Evolutionary conservation across 768 basidiomycete species (phyloP), one percentile per base, ranked within the genome.

Genomic region (Lactifluus volemus): DNA sequence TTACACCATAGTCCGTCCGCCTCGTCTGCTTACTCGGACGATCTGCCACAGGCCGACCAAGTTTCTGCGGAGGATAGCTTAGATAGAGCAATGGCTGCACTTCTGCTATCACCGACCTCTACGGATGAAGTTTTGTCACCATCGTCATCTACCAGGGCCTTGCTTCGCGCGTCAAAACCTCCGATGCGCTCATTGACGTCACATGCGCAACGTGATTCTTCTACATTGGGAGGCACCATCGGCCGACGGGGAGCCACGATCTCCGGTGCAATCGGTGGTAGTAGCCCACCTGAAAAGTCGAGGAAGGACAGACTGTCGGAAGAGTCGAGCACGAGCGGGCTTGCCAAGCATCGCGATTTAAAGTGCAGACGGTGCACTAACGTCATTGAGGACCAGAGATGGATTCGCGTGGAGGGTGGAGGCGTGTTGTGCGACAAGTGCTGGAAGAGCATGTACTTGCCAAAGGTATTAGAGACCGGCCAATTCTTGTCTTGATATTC

Each of bases 391-490:
- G 88, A 92, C 70, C 86, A 88, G 65, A 76, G 88, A 66, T 95
- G 86, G 92, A 87, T 91, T 62, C 79, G 78, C 69, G 85, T 84
- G 73, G 92, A 86, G 70, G 86, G 82, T 59, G 82, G 21, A 12
- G 65, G 74, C 42, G 84, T 92, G 41, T 73, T 97, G 67, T 97
- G 95, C 72, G 95, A 94, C 69, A 74, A 73, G 67, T 95, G 94
- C 72, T 97, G 94, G 94, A 97, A 96, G 78, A 85, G 89, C 68
- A 88, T 95, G 86, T 97, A 96, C 76, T 73, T 97, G 63, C 94
- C 94, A 63, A 93, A 92, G 78, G 91, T 61, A 61, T 32, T 34
- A 45, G 41, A 55, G 36, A 17, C n/a, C 48, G 52, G 49, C 41
- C 54, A 30, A 49, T 19, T 30, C 58, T 41, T 17, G 30, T 38